Evolutionary conservation across 75 land plant species (phyloP), one percentile per base, ranked within the genome.

Genomic region (Picea glauca): DNA sequence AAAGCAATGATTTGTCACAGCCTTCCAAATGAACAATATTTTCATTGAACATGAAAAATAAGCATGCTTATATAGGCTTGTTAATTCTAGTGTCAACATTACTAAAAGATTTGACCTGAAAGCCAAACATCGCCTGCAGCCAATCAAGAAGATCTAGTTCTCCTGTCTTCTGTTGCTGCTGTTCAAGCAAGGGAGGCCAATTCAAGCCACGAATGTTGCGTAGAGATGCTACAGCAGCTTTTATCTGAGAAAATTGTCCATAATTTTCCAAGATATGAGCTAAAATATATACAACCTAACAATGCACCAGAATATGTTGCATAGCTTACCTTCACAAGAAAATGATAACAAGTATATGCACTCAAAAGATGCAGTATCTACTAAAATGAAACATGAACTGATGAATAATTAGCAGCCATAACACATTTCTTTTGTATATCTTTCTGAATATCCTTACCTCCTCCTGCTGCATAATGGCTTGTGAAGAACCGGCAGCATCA

Each of bases 91-190:
- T 50, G 56, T 50, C 56, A 50, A 50, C 56, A 50, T 50, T 50
- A 50, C 11, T 50, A 9, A 68, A 62, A 64, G 14, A 58, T 20
- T 60, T 77, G 35, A 86, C 99, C 96, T 98, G 99, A 82, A 98
- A 98, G 14, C 99, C 99, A 78, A 98, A 98, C 94, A 91, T 89
- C 21, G 88, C 90, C 67, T 97, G 93, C 23, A 98, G 83, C 98
- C 98, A 98, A 77, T 98, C 99, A 65, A 98, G 91, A 81, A 96
- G 83, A 75, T 98, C 99, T 72, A 90, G 68, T 54, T 91, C 94
- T 58, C 85, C 87, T 33, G 96, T 40, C 81, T 90, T 97, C 58
- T 90, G 89, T 74, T 80, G 89, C 1, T 89, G 83, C 74, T 83
- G 85, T 82, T 88, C 87, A 73, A 88, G 84, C 38, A 78, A 57